Percentiles rank a stretch among this genome's conserved stretches.
Conservation (phyloP, 805 yeast species). For the Wickerhamiella occidentalis region DNA sequence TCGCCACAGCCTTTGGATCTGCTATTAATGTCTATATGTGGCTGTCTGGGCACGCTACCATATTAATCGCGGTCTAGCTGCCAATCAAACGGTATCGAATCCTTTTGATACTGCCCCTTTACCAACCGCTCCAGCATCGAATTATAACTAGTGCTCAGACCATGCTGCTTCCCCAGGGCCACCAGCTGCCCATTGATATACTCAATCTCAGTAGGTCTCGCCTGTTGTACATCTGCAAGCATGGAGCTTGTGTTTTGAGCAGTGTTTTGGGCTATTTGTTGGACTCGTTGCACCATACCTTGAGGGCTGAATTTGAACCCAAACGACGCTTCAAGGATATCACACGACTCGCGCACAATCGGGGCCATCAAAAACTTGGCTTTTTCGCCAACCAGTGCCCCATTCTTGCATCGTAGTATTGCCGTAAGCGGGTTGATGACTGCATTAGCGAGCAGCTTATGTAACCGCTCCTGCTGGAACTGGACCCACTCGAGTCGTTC, state of each 20-base stretch:
- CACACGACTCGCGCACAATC: constrained; percentile 37
- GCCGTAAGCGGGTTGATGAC: constrained; percentile 81
- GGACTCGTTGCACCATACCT: constrained; percentile 29
- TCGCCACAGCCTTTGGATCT: too few species aligned
- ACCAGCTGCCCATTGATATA: constrained; percentile 75
- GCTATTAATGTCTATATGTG: too few species aligned
- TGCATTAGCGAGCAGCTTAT: constrained; percentile 67
- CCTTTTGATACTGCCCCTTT: background rate
- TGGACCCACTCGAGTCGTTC: constrained; percentile 30
- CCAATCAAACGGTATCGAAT: background rate
- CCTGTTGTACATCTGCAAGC: constrained; percentile 50
- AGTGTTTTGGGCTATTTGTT: constrained; percentile 36
- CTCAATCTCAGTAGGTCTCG: constrained; percentile 61
- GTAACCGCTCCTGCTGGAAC: constrained; percentile 48
- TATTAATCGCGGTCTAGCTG: too few species aligned
- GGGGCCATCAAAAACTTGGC: constrained; percentile 30
- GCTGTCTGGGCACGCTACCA: too few species aligned
- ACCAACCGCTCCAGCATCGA: background rate
- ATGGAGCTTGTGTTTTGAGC: constrained; percentile 54
- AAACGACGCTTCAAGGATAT: constrained; percentile 21
- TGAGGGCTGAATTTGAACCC: constrained; percentile 14
- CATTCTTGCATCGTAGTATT: constrained; percentile 63
- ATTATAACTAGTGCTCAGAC: constrained; percentile 31
- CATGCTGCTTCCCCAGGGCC: constrained; percentile 37
- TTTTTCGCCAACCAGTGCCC: constrained; percentile 43